phyloP scores from a whole-genome alignment of 1,284 basidiomycete genomes.

The Ceratorhiza oryzae-sativae region DNA sequence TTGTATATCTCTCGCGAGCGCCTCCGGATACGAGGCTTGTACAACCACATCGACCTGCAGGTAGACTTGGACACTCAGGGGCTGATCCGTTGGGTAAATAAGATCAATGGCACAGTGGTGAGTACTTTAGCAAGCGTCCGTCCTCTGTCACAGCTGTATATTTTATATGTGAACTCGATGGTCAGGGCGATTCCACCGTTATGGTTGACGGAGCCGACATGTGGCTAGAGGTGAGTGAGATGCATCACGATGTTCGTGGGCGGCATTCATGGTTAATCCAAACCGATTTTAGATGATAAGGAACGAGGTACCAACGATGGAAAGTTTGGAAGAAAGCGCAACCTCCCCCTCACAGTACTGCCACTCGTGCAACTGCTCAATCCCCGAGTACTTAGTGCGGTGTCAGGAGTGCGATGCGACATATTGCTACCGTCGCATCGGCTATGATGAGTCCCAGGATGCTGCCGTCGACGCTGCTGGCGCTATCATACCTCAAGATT shows the following conservation, averaged over 20 bases:
- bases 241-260: too few relatives aligned
- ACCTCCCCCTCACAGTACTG: too few relatives aligned
- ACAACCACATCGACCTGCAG: slow-evolving; percentile 13
- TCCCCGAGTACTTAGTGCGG: background rate
- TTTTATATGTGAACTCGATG: background rate
- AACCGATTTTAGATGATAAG: background rate
- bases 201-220: background rate
- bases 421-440: background rate
- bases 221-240: slow-evolving; percentile 15
- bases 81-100: background rate
- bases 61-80: background rate
- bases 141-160: background rate
- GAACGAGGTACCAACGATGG: background rate
- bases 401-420: background rate
- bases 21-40: background rate
- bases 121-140: too few relatives aligned
- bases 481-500: background rate
- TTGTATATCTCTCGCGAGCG: background rate
- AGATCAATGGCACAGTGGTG: too few relatives aligned
- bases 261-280: too few relatives aligned
- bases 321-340: background rate
- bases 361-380: background rate
- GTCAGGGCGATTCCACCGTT: background rate
- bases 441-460: background rate
- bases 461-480: background rate